Percentiles rank a stretch among this genome's conserved stretches.
Conservation (phyloP, 192 early-diverging fungal genomes). For the Rhizophagus sp. region DNA sequence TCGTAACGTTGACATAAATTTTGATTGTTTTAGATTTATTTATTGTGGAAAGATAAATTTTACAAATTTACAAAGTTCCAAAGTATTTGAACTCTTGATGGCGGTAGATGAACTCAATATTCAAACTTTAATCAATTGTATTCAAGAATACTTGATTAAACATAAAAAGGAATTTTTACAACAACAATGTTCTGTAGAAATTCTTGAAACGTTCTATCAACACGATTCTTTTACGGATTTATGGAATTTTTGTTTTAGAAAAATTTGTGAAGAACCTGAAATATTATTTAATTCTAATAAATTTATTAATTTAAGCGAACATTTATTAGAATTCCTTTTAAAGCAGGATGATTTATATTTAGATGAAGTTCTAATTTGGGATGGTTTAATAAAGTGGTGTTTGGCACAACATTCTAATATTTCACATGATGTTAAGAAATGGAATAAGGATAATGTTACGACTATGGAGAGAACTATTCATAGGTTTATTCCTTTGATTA, state of each 20-base stretch:
- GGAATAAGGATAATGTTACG: background rate
- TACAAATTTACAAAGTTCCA: background rate
- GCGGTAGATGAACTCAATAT: background rate
- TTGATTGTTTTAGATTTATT: background rate
- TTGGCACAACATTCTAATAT: background rate
- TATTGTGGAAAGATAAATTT: background rate
- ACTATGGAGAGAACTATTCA: background rate
- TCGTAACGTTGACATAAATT: too few species aligned
- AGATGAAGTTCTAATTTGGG: background rate
- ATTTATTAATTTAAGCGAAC: background rate
- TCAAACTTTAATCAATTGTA: background rate
- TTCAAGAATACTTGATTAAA: background rate
- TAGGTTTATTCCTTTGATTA: background rate
- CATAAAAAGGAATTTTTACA: background rate
- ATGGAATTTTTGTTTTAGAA: background rate
- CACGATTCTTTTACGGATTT: background rate
- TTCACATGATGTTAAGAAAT: background rate
- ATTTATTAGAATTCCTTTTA: background rate
- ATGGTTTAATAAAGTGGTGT: constrained; percentile 5
- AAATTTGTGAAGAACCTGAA: background rate
- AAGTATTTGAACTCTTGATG: background rate
- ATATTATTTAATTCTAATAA: constrained; percentile 1
- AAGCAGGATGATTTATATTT: background rate
- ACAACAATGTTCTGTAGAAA: background rate
- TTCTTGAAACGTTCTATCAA: background rate